Evolutionary conservation across 257 asterid species (phyloP), one percentile per base, ranked within the genome.

Genomic region (Lycium barbarum): DNA sequence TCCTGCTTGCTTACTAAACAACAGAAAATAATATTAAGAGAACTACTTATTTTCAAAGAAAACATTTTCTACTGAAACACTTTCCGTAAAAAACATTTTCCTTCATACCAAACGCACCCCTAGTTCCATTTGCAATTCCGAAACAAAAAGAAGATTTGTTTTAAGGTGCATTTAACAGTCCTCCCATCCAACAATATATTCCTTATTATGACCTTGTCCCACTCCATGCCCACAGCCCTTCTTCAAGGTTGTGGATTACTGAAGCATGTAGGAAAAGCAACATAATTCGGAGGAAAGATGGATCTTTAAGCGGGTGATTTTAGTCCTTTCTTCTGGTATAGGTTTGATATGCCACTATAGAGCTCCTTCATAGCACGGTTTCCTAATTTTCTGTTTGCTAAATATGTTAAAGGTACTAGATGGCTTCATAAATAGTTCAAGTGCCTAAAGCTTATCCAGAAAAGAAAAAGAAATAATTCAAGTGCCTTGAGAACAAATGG

Each of bases 401-500:
- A 74, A 49, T 33, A 15, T 49, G 65, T 51, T 3, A 14, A 51
- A 26, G 82, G 15, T 51, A 74, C 22, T 47, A 73, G 47, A 20
- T 49, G 38, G 61, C 59, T 47, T 73, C 9, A 20, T 47, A 73
- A 73, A 47, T 12, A 47, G 63, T 76, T 76, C 45, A 22, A 74
- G 62, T 74, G 45, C 43, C 62, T 51, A 22, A 74, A 22, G 20
- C 45, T 22, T 74, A 76, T 55, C 82, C 81, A 20, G 2, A 49
- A 47, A 47, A 74, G 2, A 1, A 51, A 47, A 47, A 9, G 35
- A 72, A 49, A 22, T 11, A 74, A 20, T 49, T 74, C 81, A 22
- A 76, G 63, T 51, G 82, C 82, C 15, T 72, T 74, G 61, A 49
- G 49, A 76, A 76, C 14, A 26, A 76, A 76, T 59, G 81, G 63